phyloP scores from a whole-genome alignment of 78 protist genomes.

The Isochrysis galbana region DNA sequence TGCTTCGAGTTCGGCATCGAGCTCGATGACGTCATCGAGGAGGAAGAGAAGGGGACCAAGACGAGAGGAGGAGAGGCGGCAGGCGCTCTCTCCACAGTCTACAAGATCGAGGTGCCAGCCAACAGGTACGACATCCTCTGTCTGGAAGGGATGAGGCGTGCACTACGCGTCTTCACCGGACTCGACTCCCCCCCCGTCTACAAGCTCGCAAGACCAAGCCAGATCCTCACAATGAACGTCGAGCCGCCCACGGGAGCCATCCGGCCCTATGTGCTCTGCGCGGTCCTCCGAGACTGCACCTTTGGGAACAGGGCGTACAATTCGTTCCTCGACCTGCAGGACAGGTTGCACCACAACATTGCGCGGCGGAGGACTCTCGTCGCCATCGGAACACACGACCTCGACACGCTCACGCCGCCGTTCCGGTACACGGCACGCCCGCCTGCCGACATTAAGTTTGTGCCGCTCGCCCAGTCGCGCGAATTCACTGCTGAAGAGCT shows the following conservation, averaged over 20 bases:
- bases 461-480: conserved; percentile 77
- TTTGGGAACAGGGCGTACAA: conserved; percentile 77
- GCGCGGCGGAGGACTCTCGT: conserved; percentile 88
- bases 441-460: conserved; percentile 90
- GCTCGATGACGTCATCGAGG: conserved; percentile 89
- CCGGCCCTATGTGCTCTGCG: conserved; percentile 96
- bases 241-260: conserved; percentile 34
- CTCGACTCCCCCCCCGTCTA: conserved; percentile 53
- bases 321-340: conserved; percentile 91
- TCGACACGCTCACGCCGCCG: conserved; percentile 83
- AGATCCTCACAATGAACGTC: neutral
- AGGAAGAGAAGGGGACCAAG: conserved; percentile 63
- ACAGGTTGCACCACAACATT: conserved; percentile 90
- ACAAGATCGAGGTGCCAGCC: conserved; percentile 97
- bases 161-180: conserved; percentile 78
- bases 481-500: conserved; percentile 53
- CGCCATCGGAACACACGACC: conserved; percentile 99
- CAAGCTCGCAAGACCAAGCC: neutral
- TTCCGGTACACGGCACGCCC: conserved; percentile 78
- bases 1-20: conserved; percentile 97
- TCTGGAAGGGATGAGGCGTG: conserved; percentile 92
- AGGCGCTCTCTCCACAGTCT: conserved; percentile 66
- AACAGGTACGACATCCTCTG: conserved; percentile 95
- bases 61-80: neutral
- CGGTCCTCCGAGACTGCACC: conserved; percentile 86